These are phyloP conservation scores for Dacryopinax spathularia DNA, from an alignment of 768 basidiomycete species.

Conservation along the genomic window DNA sequence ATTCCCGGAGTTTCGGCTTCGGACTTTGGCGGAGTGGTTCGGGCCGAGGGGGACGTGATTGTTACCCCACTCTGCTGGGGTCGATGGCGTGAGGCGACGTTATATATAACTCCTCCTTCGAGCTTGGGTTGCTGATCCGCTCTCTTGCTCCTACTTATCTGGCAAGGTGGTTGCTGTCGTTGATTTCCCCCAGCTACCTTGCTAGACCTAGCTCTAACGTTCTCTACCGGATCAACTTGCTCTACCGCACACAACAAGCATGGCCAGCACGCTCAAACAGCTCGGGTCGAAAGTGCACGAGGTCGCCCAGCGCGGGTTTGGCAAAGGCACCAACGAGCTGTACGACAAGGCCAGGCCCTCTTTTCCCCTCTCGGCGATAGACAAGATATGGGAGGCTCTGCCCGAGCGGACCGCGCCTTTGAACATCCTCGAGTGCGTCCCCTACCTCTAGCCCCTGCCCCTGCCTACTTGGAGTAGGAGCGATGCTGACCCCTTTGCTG, in stretches of 20 bases:
- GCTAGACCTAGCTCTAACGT: no score
- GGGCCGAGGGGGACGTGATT: neutral
- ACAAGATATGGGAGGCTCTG: slow-evolving; percentile 42
- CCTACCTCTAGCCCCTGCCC: slow-evolving; percentile 5
- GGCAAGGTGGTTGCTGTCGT: no score
- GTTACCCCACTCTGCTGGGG: neutral
- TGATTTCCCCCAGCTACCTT: neutral
- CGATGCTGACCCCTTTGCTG: slow-evolving; percentile 10
- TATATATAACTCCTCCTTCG: no score
- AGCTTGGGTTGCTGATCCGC: no score
- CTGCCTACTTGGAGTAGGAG: slow-evolving; percentile 13
- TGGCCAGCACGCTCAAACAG: neutral
- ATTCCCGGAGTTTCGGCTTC: no score
- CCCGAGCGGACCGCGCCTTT: slow-evolving; percentile 26
- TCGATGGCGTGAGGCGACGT: no score
- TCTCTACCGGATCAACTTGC: no score
- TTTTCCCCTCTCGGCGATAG: slow-evolving; percentile 52
- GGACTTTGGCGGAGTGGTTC: neutral
- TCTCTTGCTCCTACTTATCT: no score
- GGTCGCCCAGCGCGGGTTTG: slow-evolving; percentile 62
- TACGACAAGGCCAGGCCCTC: slow-evolving; percentile 75
- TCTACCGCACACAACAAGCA: neutral
- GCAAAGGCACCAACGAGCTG: slow-evolving; percentile 63
- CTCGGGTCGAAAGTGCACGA: slow-evolving; percentile 33
- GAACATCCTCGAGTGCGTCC: slow-evolving; percentile 55